Evolutionary conservation across 805 yeast species (phyloP), one percentile per base, ranked within the genome.

Genomic region (Brettanomyces bruxellensis): DNA sequence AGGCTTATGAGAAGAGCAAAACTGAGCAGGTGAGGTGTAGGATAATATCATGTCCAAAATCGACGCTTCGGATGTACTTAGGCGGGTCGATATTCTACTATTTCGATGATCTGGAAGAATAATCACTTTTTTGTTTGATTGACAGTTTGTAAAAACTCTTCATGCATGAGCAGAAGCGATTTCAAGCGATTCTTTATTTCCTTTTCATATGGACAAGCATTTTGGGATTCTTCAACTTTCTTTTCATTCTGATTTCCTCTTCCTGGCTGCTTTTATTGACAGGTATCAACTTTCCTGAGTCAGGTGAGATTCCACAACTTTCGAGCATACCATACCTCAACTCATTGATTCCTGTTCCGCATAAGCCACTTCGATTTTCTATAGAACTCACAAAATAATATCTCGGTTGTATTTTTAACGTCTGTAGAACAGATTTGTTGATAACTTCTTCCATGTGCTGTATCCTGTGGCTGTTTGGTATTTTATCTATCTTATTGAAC

Each of bases 401-500:
- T 12, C 62, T 52, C 4, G 75, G 75, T 34, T 64, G 58, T 35
- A 75, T 59, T 1, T 76, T 64, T 14, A 72, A 56, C 1, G 75
- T 70, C n/a, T 59, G 49, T 6, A 74, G 59, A 13, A 42, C 28
- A 13, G 72, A 63, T 3, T 66, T 64, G 3, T 59, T 55, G 23
- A 78, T 55, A 11, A 65, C 56, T 2, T 61, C 57, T n/a, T 71
- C 64, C 3, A 81, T 59, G 4, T 62, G 59, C n/a, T 58, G 56
- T 25, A 66, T 57, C 44, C 66, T 47, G 3, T 45, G 38, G 3
- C 55, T 52, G 25, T 64, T 62, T 45, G 61, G 57, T 4, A 83
- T 56, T 50, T 71, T 71, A 59, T 89, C 96, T 41, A 82, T 75
- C 55, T 88, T 88, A 25, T 95, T 88, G 60, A 87, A 76, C 0